These are phyloP conservation scores for Trichothecium roseum DNA, from an alignment of 2,329 filamentous ascomycete genomes.

Conservation along the genomic window DNA sequence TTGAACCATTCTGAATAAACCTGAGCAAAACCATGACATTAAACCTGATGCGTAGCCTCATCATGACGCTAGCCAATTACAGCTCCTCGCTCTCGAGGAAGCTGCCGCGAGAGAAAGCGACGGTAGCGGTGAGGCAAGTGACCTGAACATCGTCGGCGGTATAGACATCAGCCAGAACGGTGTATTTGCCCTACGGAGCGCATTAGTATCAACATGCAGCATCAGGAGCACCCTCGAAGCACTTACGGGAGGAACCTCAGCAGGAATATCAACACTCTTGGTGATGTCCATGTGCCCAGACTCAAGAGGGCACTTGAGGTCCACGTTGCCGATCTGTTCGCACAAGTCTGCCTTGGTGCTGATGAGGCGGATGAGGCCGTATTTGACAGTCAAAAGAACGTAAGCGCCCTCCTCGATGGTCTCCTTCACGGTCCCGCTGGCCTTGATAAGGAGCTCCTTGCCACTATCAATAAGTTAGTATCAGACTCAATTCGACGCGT, in stretches of 20 bases:
- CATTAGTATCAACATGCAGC: no score
- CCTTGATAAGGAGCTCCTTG: slow-evolving; percentile 65
- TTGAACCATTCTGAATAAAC: no score
- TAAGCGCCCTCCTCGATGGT: slow-evolving; percentile 69
- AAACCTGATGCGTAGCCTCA: slow-evolving; percentile 1
- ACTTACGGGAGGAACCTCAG: slow-evolving; percentile 79
- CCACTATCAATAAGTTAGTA: slow-evolving; percentile 47
- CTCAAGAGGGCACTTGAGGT: slow-evolving; percentile 80
- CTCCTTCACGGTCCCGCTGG: slow-evolving; percentile 63
- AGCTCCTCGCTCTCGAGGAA: slow-evolving; percentile 25
- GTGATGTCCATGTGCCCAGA: slow-evolving; percentile 62
- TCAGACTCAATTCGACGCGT: slow-evolving; percentile 3
- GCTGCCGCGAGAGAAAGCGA: slow-evolving; percentile 44
- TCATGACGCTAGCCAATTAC: background rate
- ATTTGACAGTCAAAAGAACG: slow-evolving; percentile 79
- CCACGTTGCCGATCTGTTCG: slow-evolving; percentile 79
- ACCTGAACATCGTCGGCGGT: slow-evolving; percentile 63
- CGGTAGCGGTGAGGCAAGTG: slow-evolving; percentile 73
- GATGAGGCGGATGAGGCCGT: slow-evolving; percentile 83
- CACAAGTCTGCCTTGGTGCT: slow-evolving; percentile 75
- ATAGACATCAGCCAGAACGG: slow-evolving; percentile 76
- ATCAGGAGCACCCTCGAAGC: no score
- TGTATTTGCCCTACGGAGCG: slow-evolving; percentile 86
- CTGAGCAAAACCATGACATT: background rate
- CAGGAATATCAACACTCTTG: slow-evolving; percentile 78